A percentile compares a stretch with the other conserved stretches of the same genome.
phyloP scores from a whole-genome alignment of 768 basidiomycete species.

The Kwoniella mangroviensis region DNA sequence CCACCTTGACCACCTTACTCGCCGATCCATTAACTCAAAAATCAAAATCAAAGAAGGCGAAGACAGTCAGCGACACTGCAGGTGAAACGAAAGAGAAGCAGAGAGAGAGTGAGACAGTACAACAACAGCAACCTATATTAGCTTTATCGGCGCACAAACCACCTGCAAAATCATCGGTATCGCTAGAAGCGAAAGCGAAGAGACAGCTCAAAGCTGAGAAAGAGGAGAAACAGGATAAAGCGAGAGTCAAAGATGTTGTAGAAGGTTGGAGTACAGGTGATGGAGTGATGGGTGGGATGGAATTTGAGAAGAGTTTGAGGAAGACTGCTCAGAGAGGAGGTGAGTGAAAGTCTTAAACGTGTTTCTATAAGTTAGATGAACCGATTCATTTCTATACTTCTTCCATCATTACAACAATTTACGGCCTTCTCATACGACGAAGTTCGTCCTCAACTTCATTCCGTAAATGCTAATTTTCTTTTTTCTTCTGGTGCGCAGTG shows the following conservation, averaged over 20 bases:
- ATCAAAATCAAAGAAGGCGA: conserved; percentile 17
- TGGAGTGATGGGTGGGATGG: conserved; percentile 48
- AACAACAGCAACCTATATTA: conserved; percentile 46
- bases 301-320: conserved; percentile 58
- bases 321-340: conserved; percentile 59
- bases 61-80: conserved; percentile 10
- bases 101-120: neutral
- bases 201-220: conserved; percentile 47
- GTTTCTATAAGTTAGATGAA: no score
- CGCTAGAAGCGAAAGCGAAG: conserved; percentile 52
- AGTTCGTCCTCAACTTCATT: no score
- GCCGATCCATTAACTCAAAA: conserved; percentile 34
- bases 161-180: conserved; percentile 38
- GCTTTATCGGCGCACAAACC: conserved; percentile 51
- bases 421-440: no score
- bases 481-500: no score
- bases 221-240: conserved; percentile 57
- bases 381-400: no score
- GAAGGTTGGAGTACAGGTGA: conserved; percentile 55
- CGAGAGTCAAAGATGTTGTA: conserved; percentile 55
- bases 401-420: no score
- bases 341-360: no score
- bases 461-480: no score
- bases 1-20: conserved; percentile 55
- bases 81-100: conserved; percentile 21